Evolutionary conservation across 164 flowering plant genomes (phyloP).

Genomic region (Nymphaea thermarum): DNA sequence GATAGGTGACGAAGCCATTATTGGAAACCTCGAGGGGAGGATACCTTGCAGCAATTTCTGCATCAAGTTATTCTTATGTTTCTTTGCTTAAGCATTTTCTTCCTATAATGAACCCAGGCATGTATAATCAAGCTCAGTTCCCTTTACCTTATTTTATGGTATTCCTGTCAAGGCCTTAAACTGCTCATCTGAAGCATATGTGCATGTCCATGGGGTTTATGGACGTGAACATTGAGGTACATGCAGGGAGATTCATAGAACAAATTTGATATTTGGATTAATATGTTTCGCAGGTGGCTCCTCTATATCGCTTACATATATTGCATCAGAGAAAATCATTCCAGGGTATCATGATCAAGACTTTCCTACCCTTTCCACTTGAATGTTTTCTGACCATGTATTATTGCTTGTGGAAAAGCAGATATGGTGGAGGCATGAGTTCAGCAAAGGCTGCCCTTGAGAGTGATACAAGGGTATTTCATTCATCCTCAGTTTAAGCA

Average conservation of each 20-base stretch:
- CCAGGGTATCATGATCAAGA: conserved; percentile 51
- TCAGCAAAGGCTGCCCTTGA: conserved; percentile 98
- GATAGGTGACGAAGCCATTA: conserved; percentile 84
- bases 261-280: not conserved
- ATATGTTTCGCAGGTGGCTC: conserved; percentile 60
- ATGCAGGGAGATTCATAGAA: too few relatives aligned
- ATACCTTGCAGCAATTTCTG: conserved; percentile 91
- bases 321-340: conserved; percentile 92
- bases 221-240: too few relatives aligned
- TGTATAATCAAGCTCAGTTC: not conserved
- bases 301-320: conserved; percentile 86
- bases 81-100: conserved; percentile 84
- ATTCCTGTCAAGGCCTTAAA: not conserved
- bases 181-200: not conserved
- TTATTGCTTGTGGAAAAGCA: conserved; percentile 9
- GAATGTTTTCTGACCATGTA: not conserved
- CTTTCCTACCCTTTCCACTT: not conserved
- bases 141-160: not conserved
- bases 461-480: conserved; percentile 74
- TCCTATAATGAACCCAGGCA: conserved; percentile 97
- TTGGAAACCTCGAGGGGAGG: conserved; percentile 89
- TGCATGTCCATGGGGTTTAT: not conserved
- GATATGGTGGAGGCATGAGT: conserved; percentile 99
- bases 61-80: conserved; percentile 90
- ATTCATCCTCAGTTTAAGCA: not conserved